These are phyloP conservation scores for Passiflora organensis DNA, from an alignment of 345 rosid species.

Conservation along the genomic window DNA sequence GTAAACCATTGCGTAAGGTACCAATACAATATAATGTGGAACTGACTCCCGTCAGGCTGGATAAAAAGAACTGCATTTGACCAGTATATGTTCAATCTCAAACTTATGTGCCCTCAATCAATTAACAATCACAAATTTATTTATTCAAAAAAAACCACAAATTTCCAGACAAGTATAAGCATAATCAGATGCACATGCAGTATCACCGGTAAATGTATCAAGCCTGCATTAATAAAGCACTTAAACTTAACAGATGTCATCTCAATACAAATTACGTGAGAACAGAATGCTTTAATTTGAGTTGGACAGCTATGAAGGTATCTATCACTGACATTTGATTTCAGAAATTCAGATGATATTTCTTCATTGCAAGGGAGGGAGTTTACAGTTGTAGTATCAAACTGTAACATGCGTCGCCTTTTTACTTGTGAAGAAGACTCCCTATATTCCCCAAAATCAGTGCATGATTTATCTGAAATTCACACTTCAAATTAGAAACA, in stretches of 20 bases:
- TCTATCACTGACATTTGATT: constrained; percentile 50
- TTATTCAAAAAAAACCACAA: background rate
- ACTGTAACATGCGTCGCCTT: constrained; percentile 89
- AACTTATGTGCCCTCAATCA: background rate
- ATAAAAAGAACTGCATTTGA: background rate
- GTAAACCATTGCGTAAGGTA: background rate
- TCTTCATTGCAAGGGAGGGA: constrained; percentile 55
- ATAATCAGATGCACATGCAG: background rate
- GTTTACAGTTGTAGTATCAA: constrained; percentile 49
- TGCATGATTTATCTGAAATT: constrained; percentile 42
- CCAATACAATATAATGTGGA: background rate
- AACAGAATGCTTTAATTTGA: background rate
- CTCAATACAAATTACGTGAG: background rate
- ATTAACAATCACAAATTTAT: background rate
- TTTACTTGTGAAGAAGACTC: constrained; percentile 56
- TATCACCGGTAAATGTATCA: background rate
- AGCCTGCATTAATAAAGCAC: background rate
- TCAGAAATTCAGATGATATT: constrained; percentile 55
- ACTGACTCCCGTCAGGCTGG: background rate
- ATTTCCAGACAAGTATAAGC: background rate
- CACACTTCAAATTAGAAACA: constrained; percentile 16
- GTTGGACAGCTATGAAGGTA: background rate
- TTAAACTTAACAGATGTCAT: background rate
- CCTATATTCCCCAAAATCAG: constrained; percentile 43
- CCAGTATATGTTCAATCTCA: background rate